These are phyloP conservation scores for Paxillus ammoniavirescens DNA, from an alignment of 768 basidiomycete species.

Conservation along the genomic window DNA sequence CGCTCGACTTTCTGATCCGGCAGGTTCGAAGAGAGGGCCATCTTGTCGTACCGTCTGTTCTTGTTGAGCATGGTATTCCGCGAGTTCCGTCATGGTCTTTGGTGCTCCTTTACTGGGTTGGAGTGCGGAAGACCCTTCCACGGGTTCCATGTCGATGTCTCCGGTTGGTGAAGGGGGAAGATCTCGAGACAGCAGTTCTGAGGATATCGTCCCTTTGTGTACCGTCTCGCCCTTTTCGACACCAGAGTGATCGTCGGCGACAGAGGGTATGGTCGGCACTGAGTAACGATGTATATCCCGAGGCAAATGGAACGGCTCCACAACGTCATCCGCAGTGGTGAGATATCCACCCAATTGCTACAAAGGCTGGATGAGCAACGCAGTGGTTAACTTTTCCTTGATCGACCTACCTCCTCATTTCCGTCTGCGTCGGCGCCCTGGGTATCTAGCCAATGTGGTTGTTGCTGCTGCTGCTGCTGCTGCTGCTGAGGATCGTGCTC, in stretches of 20 bases:
- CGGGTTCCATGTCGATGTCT: constrained; percentile 18
- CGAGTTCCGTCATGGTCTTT: constrained; percentile 67
- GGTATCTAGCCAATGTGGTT: constrained; percentile 11
- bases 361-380: constrained; percentile 17
- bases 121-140: constrained; percentile 1
- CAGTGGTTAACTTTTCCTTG: background rate
- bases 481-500: background rate
- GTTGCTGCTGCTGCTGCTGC: constrained; percentile 2
- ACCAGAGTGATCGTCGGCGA: constrained; percentile 33
- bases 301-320: constrained; percentile 70
- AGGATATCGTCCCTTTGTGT: background rate
- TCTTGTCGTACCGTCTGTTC: constrained; percentile 24
- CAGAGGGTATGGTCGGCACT: constrained; percentile 8
- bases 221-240: constrained; percentile 23
- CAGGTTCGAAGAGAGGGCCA: background rate
- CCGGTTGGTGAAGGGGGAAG: constrained; percentile 7
- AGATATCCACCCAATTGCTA: constrained; percentile 58
- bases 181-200: constrained; percentile 8
- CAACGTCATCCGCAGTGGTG: constrained; percentile 67
- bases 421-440: constrained; percentile 19
- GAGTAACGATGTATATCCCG: constrained; percentile 38
- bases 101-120: constrained; percentile 30
- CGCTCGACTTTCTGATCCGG: constrained; percentile 3
- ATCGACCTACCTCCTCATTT: constrained; percentile 20
- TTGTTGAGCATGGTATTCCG: constrained; percentile 34